Conservation (phyloP, 805 yeast genomes). For the Danielia oregonensis region DNA sequence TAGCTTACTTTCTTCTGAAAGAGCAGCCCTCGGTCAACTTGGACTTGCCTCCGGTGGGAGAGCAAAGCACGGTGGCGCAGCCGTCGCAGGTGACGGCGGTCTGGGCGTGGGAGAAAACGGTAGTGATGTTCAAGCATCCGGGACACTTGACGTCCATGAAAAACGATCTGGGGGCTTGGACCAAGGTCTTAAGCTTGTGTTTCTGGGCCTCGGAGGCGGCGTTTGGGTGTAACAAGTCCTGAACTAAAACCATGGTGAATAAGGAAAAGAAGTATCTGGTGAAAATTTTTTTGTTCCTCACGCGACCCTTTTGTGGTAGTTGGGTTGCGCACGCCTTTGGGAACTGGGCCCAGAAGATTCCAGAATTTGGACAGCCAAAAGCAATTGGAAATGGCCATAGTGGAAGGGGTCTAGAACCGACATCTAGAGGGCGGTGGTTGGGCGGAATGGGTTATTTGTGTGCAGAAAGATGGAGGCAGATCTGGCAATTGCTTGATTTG, state of each 20-base stretch:
- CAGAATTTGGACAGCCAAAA: too few species aligned
- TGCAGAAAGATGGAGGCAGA: too few species aligned
- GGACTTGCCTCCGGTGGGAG: constrained; percentile 99
- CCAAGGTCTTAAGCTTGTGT: constrained; percentile 97
- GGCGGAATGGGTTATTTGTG: too few species aligned
- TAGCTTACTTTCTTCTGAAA: constrained; percentile 99
- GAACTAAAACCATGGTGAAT: constrained; percentile 79
- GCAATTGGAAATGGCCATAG: too few species aligned
- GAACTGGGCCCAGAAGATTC: constrained; percentile 1
- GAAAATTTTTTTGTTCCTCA: constrained; percentile 7
- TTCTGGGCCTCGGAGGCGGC: constrained; percentile 94
- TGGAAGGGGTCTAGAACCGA: too few species aligned
- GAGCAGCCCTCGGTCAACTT: constrained; percentile 99
- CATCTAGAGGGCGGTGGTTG: too few species aligned
- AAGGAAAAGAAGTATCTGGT: constrained; percentile 5
- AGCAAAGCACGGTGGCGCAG: constrained; percentile 96
- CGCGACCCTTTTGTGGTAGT: constrained; percentile 4
- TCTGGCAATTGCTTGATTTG: too few species aligned
- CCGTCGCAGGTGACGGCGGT: constrained; percentile 99
- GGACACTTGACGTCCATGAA: constrained; percentile 99
- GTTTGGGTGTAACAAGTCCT: constrained; percentile 96
- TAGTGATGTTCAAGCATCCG: constrained; percentile 98
- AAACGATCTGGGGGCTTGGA: constrained; percentile 97
- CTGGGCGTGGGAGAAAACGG: constrained; percentile 99
- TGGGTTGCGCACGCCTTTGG: constrained; percentile 10